A percentile compares a stretch with the other conserved stretches of the same genome.
phyloP scores from a whole-genome alignment of 345 rosid genomes.

The Populus pruinosa region DNA sequence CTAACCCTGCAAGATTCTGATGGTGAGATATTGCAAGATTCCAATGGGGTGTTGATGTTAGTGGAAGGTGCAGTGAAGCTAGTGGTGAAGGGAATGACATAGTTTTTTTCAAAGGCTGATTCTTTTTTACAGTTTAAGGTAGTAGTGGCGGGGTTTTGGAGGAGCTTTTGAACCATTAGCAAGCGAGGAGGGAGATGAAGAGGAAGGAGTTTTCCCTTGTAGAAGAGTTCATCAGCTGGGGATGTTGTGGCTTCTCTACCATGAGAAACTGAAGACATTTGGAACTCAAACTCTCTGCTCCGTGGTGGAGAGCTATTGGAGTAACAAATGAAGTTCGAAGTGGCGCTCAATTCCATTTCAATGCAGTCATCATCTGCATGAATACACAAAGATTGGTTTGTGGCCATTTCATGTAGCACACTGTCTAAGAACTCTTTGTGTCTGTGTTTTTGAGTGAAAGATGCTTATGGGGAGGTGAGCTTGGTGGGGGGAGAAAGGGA shows the following conservation, averaged over 20 bases:
- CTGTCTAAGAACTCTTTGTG: constrained; percentile 13
- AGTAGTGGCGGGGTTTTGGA: constrained; percentile 33
- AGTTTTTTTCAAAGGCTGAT: constrained; percentile 27
- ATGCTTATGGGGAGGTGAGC: constrained; percentile 29
- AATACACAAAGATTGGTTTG: background rate
- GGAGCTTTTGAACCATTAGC: constrained; percentile 71
- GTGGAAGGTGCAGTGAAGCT: constrained; percentile 16
- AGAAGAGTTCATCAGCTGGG: constrained; percentile 95
- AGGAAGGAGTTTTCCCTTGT: constrained; percentile 91
- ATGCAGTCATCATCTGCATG: constrained; percentile 63
- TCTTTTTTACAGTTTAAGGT: constrained; percentile 6
- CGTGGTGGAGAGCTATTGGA: constrained; percentile 56
- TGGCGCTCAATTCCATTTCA: constrained; percentile 59
- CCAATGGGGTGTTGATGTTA: constrained; percentile 20
- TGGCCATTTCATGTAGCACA: constrained; percentile 3
- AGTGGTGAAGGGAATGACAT: constrained; percentile 18
- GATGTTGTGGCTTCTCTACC: constrained; percentile 38
- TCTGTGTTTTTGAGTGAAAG: constrained; percentile 10
- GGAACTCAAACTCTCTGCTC: constrained; percentile 81
- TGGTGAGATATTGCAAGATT: constrained; percentile 46
- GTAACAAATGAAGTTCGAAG: constrained; percentile 45
- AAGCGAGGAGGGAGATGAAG: constrained; percentile 84
- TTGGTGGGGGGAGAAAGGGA: constrained; percentile 11
- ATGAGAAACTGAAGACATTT: constrained; percentile 51
- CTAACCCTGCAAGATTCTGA: constrained; percentile 58